Conservation (phyloP, 495 filamentous ascomycete genomes). For the Aspergillus panamensis region DNA sequence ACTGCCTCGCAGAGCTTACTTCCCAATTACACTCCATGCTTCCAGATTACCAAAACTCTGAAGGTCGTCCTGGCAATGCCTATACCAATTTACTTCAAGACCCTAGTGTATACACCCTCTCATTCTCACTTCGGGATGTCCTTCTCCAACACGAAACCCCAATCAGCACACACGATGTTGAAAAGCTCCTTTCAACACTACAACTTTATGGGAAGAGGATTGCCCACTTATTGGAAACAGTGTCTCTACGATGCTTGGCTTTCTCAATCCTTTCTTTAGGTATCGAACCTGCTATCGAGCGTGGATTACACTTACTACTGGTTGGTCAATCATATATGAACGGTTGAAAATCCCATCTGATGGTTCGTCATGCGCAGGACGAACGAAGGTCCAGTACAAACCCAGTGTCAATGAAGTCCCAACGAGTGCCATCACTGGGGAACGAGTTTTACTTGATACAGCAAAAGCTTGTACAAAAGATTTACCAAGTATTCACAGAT, state of each 20-base stretch:
- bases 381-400: not conserved
- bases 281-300: not conserved
- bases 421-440: not conserved
- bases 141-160: not conserved
- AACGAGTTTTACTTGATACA: not conserved
- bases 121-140: conserved; percentile 1
- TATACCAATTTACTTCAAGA: conserved; percentile 5
- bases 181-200: conserved; percentile 1
- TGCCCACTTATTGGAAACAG: not conserved
- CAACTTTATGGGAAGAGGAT: conserved; percentile 1
- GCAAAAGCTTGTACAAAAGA: not conserved
- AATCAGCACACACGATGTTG: not conserved
- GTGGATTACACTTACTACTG: conserved; percentile 16
- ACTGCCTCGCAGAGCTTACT: not conserved
- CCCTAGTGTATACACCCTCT: conserved; percentile 6
- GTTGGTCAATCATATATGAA: conserved; percentile 5
- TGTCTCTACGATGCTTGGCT: conserved; percentile 12
- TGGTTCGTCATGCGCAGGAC: conserved; percentile 1
- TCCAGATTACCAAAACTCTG: not conserved
- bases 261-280: conserved; percentile 11
- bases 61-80: not conserved
- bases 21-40: conserved; percentile 2
- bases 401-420: not conserved
- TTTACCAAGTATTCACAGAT: conserved; percentile 11
- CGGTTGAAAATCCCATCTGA: not conserved